phyloP scores from a whole-genome alignment of 169 alveolate genomes.

The Miamiensis avidus region DNA sequence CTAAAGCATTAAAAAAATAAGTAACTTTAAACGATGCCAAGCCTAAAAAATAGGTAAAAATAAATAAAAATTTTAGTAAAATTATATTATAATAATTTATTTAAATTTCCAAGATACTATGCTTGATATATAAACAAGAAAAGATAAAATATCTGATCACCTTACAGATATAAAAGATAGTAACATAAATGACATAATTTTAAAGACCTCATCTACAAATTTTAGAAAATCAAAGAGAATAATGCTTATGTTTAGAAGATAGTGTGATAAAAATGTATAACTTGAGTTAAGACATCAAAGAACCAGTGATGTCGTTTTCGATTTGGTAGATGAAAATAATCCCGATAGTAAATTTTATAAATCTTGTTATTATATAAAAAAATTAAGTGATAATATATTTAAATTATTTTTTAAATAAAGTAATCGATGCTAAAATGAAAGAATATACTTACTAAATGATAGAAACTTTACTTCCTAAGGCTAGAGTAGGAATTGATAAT shows the following conservation, averaged over 20 bases:
- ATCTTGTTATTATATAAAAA: not conserved
- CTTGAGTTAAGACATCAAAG: constrained; percentile 27
- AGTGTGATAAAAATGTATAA: constrained; percentile 15
- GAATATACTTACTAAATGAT: constrained; percentile 24
- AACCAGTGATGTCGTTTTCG: constrained; percentile 22
- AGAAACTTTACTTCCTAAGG: constrained; percentile 24
- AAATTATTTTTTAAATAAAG: not conserved
- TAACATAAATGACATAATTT: constrained; percentile 11
- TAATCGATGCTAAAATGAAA: constrained; percentile 1
- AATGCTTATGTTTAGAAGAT: constrained; percentile 22
- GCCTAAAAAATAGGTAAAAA: too few species aligned
- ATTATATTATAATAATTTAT: too few species aligned
- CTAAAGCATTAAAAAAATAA: not conserved
- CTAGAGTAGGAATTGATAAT: not conserved
- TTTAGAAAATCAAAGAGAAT: constrained; percentile 14
- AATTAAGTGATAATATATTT: not conserved
- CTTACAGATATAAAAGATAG: not conserved
- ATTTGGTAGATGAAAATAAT: constrained; percentile 5
- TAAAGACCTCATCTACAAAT: not conserved
- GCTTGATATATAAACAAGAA: too few species aligned
- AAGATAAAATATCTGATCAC: not conserved
- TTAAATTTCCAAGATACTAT: too few species aligned
- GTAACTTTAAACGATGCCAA: not conserved
- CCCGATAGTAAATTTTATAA: not conserved
- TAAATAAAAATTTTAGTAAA: too few species aligned